Conservation (phyloP, 768 basidiomycete genomes). For the Thelephora aurantiotincta region DNA sequence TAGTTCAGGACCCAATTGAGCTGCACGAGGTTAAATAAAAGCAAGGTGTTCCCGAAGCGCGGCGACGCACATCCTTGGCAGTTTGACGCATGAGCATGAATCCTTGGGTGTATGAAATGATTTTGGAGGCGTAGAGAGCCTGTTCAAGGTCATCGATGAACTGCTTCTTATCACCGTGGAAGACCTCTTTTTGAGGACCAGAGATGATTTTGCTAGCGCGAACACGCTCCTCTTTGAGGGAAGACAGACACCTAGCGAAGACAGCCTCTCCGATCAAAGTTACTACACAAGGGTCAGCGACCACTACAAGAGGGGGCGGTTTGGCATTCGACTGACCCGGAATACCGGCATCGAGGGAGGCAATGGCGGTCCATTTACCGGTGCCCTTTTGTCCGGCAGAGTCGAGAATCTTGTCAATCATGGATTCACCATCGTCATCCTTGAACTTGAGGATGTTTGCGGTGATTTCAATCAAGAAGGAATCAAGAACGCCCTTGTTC, state of each 20-base stretch:
- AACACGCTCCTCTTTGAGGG: slow-evolving; percentile 90
- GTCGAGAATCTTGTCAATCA: slow-evolving; percentile 91
- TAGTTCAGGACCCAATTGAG: slow-evolving; percentile 89
- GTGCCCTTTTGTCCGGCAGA: slow-evolving; percentile 98
- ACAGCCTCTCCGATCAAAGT: slow-evolving; percentile 99
- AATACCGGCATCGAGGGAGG: slow-evolving; percentile 85
- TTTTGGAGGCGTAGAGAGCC: slow-evolving; percentile 97
- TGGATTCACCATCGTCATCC: slow-evolving; percentile 85
- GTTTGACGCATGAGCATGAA: slow-evolving; percentile 99
- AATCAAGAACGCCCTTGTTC: slow-evolving; percentile 99
- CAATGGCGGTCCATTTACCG: slow-evolving; percentile 98
- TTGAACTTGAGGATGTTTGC: slow-evolving; percentile 94
- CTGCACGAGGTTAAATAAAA: slow-evolving; percentile 18
- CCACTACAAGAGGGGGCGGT: slow-evolving; percentile 3
- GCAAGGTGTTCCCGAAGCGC: neutral
- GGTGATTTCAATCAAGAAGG: slow-evolving; percentile 98
- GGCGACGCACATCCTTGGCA: slow-evolving; percentile 62
- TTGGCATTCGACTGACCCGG: slow-evolving; percentile 37
- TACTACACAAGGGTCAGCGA: slow-evolving; percentile 31
- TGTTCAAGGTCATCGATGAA: slow-evolving; percentile 99
- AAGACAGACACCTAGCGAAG: slow-evolving; percentile 94
- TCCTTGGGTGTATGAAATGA: slow-evolving; percentile 98
- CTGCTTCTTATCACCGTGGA: slow-evolving; percentile 95
- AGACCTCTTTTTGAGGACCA: slow-evolving; percentile 84
- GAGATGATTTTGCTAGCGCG: slow-evolving; percentile 85